These are phyloP conservation scores for Skeletonema menzelii DNA, from an alignment of 108 stramenopile genomes.

Conservation along the genomic window DNA sequence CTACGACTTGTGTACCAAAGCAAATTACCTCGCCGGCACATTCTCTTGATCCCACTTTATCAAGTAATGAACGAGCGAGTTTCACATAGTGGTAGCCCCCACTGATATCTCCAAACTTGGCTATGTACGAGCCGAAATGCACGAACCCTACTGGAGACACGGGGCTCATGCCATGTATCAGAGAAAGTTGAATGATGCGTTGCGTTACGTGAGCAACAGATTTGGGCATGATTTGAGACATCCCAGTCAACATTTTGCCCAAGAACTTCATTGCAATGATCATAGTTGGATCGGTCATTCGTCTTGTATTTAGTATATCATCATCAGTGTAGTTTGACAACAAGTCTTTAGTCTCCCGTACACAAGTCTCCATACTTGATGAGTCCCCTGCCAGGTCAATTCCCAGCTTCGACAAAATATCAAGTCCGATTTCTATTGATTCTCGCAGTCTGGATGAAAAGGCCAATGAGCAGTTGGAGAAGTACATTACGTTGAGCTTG, in stretches of 20 bases:
- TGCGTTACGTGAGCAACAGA: neutral
- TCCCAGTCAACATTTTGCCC: neutral
- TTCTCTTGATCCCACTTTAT: slow-evolving; percentile 8
- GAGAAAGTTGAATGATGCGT: slow-evolving; percentile 13
- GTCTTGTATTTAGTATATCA: neutral
- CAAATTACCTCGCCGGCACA: slow-evolving; percentile 5
- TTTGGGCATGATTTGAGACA: neutral
- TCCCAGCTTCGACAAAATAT: slow-evolving; percentile 7
- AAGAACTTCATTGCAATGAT: slow-evolving; percentile 23
- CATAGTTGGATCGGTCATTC: slow-evolving; percentile 11
- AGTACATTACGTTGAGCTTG: slow-evolving; percentile 5
- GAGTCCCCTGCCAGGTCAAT: neutral
- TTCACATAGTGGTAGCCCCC: slow-evolving; percentile 16
- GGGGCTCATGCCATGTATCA: slow-evolving; percentile 2
- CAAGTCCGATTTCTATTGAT: neutral
- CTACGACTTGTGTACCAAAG: neutral
- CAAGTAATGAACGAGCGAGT: slow-evolving; percentile 1
- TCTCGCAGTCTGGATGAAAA: neutral
- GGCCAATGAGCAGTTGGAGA: neutral
- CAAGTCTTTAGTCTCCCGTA: neutral
- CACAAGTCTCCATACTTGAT: neutral
- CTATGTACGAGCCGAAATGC: slow-evolving; percentile 7
- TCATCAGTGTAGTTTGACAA: neutral
- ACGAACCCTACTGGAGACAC: slow-evolving; percentile 14
- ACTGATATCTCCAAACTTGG: slow-evolving; percentile 2